Evolutionary conservation across 345 rosid genomes (phyloP).

Genomic region (Rhodamnia argentea): DNA sequence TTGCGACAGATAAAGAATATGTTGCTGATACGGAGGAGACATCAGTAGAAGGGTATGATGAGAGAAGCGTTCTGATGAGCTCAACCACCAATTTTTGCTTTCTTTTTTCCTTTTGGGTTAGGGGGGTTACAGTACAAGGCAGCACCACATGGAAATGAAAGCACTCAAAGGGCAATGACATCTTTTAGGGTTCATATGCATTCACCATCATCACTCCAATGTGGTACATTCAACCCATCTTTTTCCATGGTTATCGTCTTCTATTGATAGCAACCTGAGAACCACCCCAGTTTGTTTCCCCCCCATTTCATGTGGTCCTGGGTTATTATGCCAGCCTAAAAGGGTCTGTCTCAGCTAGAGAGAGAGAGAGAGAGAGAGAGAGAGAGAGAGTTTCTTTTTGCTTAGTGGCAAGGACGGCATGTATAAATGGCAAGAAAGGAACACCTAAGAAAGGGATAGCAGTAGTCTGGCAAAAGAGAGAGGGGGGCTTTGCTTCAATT

Average conservation of each 20-base stretch:
- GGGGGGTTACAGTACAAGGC: not conserved
- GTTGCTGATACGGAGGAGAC: not conserved
- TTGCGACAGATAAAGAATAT: not conserved
- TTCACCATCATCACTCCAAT: constrained; percentile 10
- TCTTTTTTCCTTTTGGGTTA: not conserved
- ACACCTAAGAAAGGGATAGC: not conserved
- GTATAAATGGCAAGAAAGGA: constrained; percentile 48
- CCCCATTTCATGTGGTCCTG: constrained; percentile 68
- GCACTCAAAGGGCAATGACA: not conserved
- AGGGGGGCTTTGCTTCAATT: constrained; percentile 8
- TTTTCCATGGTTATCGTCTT: constrained; percentile 39
- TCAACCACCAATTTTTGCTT: not conserved
- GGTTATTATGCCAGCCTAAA: constrained; percentile 36
- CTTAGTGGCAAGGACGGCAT: constrained; percentile 49
- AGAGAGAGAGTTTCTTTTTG: not conserved
- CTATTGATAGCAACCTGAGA: constrained; percentile 66
- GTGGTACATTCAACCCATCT: constrained; percentile 1
- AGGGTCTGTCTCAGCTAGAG: constrained; percentile 20
- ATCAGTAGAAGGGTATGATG: not conserved
- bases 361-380: constrained; percentile 1
- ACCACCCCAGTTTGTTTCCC: constrained; percentile 24
- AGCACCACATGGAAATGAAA: not conserved
- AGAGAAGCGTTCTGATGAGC: not conserved
- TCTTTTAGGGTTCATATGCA: not conserved
- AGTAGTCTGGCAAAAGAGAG: constrained; percentile 2